These are phyloP conservation scores for Monosporascus cannonballus DNA, from an alignment of 2,329 filamentous ascomycete species.

Conservation along the genomic window DNA sequence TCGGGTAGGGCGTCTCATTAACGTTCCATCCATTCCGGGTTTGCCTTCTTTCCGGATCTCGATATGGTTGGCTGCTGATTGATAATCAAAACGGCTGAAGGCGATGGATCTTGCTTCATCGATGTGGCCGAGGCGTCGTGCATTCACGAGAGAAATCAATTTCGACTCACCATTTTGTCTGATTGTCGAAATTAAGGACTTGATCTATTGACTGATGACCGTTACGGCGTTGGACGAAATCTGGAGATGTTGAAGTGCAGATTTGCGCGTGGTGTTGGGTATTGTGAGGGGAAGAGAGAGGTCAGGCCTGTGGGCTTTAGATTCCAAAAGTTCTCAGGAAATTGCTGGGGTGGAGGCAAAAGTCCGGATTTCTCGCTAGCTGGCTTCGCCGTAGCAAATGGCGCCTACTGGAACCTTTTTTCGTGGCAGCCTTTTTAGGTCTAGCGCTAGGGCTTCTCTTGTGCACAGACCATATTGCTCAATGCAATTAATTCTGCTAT, in stretches of 20 bases:
- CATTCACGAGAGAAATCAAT: conserved; percentile 6
- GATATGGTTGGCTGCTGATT: background rate
- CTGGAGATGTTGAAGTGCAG: conserved; percentile 40
- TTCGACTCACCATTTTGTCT: conserved; percentile 64
- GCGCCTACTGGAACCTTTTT: background rate
- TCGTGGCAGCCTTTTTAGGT: background rate
- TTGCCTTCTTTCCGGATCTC: too few relatives aligned
- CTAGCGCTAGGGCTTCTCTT: background rate
- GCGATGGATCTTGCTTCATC: conserved; percentile 6
- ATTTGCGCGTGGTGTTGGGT: conserved; percentile 42
- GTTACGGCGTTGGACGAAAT: conserved; percentile 44
- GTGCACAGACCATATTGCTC: background rate
- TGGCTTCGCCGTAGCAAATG: background rate
- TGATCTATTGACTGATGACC: conserved; percentile 39
- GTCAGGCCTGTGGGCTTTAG: conserved; percentile 41
- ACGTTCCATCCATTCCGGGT: background rate
- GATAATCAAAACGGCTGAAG: background rate
- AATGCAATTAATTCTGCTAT: too few relatives aligned
- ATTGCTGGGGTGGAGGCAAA: background rate
- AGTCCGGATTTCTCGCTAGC: background rate
- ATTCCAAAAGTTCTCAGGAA: conserved; percentile 29
- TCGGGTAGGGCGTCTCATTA: background rate
- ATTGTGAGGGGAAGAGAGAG: conserved; percentile 27
- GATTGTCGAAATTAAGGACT: conserved; percentile 37
- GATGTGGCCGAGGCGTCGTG: conserved; percentile 1